Base-by-base conservation (phyloP, 179 eudicot species). In the Beta macrorhiza region DNA sequence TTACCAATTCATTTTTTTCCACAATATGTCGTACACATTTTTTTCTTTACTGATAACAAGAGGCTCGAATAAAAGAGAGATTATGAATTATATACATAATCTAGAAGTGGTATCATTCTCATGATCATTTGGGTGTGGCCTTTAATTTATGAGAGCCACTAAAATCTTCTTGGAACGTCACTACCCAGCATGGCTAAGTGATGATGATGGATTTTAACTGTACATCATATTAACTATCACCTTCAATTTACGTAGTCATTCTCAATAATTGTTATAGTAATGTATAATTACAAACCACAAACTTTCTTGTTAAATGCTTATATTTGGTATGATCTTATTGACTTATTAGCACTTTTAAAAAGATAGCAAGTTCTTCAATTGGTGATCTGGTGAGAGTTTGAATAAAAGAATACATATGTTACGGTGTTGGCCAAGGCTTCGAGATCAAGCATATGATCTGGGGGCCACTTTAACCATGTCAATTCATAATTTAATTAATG, bases 121-220 rank as follows among this genome's bases (percentile, higher is more conserved):
- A 53, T 32, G 67, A 42, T 55, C 62, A 74, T 58, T 32, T 75
- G 49, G 52, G 5, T 19, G n/a, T 56, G 14, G 58, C 69, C 25
- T 44, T 20, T 29, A 29, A 29, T 29, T 29, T 29, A 77, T 77
- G 80, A 64, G 47, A 77, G n/a, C 79, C 79, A 47, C 79, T 71
- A 77, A 77, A 76, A 51, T 22, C 57, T 63, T 63, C 67, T 25
- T 15, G 25, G 29, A 63, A 63, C 67, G 67, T 63, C 37, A 63
- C 37, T 62, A 62, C 10, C 13, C 19, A 76, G 69, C 79, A 76
- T 45, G 78, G 65, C 12, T 37, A 44, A 25, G 79, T 61, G 68
- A 76, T 76, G 79, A 61, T 76, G 79, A 61, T 76, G 67, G 20
- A 42, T 61, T 42, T 6, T 76, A 59, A 76, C 69, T 10, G 10